Evolutionary conservation across 1,284 basidiomycete species (phyloP), one percentile per base, ranked within the genome.

Genomic region (Cronartium ribicola): DNA sequence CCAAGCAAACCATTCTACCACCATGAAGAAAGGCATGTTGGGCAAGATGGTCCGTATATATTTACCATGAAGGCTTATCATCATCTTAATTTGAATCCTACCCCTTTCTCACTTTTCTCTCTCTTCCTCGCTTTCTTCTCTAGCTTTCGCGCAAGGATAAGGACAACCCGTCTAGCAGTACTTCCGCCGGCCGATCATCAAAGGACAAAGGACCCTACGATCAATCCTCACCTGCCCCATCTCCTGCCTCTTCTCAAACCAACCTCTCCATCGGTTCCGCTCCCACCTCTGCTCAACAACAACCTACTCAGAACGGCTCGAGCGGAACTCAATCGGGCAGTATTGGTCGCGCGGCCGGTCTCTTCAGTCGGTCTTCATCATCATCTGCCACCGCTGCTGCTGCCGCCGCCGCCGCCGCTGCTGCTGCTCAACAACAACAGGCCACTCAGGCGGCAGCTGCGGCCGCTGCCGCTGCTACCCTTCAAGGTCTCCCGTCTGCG

Each of bases 91-190:
- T 36, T 4, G n/a, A 8, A 62, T n/a, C n/a, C 60, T 62, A 37
- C 6, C 60, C 39, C 11, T 37, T 22, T n/a, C 13, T 36, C 8
- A 20, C 29, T n/a, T 7, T 65, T 40, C 44, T 22, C 14, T 48
- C 20, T 66, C 29, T n/a, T 37, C 39, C 20, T 55, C 46, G 36
- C 22, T 44, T 17, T 66, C 5, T 13, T 41, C 14, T 22, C 11
- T 22, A 73, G 70, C 70, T 73, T 14, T 73, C 70, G 5, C 48
- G 70, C 7, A 73, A 73, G 63, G 70, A 73, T 44, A 73, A 73
- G n/a, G 70, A 72, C 43, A 37, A 29, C 11, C 41, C 22, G 22
- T 48, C 46, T 29, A n/a, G 22, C 29, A 67, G 57, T 60, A 68
- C 22, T 43, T 39, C 5, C 17, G 44, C 70, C 29, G 10, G 11